These are phyloP conservation scores for Pulveroboletus ravenelii DNA, from an alignment of 768 basidiomycete genomes.

Conservation along the genomic window DNA sequence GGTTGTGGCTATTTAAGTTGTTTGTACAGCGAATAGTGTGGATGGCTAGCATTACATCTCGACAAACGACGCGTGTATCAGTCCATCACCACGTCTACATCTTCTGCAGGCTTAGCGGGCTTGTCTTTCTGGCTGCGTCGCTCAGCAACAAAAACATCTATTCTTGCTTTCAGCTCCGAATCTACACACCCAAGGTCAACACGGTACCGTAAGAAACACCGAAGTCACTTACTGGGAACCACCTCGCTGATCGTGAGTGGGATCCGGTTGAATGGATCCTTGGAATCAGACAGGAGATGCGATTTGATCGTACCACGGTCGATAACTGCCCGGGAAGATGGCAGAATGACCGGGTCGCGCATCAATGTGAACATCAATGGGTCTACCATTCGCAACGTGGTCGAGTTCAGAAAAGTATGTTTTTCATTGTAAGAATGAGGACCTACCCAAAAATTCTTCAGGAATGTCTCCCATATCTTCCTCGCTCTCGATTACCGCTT, in stretches of 20 bases:
- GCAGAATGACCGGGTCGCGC: slow-evolving; percentile 91
- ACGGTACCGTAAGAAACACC: not conserved
- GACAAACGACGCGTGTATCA: slow-evolving; percentile 7
- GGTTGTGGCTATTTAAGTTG: slow-evolving; percentile 3
- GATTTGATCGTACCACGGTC: slow-evolving; percentile 94
- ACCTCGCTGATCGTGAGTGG: slow-evolving; percentile 80
- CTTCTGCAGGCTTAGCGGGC: slow-evolving; percentile 17
- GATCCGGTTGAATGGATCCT: slow-evolving; percentile 92
- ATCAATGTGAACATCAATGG: slow-evolving; percentile 89
- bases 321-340: slow-evolving; percentile 71
- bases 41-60: slow-evolving; percentile 6
- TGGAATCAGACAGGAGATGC: slow-evolving; percentile 84
- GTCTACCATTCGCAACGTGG: slow-evolving; percentile 42
- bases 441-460: slow-evolving; percentile 88
- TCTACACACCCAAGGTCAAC: slow-evolving; percentile 37
- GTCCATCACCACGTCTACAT: slow-evolving; percentile 30
- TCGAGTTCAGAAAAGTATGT: not conserved
- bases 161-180: slow-evolving; percentile 65
- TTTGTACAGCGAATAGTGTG: not conserved
- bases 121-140: slow-evolving; percentile 39
- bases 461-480: slow-evolving; percentile 91
- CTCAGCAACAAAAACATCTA: slow-evolving; percentile 66
- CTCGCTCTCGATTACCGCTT: slow-evolving; percentile 76
- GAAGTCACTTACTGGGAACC: slow-evolving; percentile 55
- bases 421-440: not conserved